Base-by-base conservation (phyloP, 768 basidiomycete species). In the Gymnopilus junonius region DNA sequence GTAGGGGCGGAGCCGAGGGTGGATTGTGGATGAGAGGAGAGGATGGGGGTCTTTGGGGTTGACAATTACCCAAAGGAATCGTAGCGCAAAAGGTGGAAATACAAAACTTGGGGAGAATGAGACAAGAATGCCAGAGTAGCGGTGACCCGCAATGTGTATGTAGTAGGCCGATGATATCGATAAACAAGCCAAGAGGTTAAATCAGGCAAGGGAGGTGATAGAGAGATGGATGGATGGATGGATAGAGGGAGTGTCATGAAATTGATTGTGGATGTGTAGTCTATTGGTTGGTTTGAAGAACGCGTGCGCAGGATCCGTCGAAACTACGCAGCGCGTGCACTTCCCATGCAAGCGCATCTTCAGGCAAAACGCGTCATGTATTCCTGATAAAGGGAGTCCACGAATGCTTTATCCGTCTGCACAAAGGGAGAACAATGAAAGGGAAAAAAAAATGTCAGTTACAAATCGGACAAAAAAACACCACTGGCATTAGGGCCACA, bases 381-480 rank as follows among this genome's bases (percentile, higher is more conserved):
- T 45, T 85, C 83, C 61, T 77, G 79, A 77, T 81, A 88, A 48
- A 90, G 79, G 39, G 77, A 74, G 65, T 92, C 88, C 62, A 88
- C 88, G 67, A 91, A 92, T 15, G 79, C 74, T 66, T 84, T 80
- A 76, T 91, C 86, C 58, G 83, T 89, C 90, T 91, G 27, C 0
- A 32, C 17, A 2, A 11, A 14, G 48, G 29, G n/a, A 27, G 27
- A 39, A 48, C 35, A 51, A 64, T 21, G 27, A 50, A 32, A 34
- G 12, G 3, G 1, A 32, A 15, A 15, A 4, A 48, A 7, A 40
- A n/a, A n/a, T n/a, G 34, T 55, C 54, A 55, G 54, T 27, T 40
- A 21, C 35, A 20, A 57, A 62, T 59, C 25, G 35, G 25, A 45
- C 32, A 46, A 59, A 39, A 46, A 54, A n/a, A n/a, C n/a, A n/a